Evolutionary conservation across 1,284 basidiomycete genomes (phyloP).

Genomic region (Naganishia cerealis): DNA sequence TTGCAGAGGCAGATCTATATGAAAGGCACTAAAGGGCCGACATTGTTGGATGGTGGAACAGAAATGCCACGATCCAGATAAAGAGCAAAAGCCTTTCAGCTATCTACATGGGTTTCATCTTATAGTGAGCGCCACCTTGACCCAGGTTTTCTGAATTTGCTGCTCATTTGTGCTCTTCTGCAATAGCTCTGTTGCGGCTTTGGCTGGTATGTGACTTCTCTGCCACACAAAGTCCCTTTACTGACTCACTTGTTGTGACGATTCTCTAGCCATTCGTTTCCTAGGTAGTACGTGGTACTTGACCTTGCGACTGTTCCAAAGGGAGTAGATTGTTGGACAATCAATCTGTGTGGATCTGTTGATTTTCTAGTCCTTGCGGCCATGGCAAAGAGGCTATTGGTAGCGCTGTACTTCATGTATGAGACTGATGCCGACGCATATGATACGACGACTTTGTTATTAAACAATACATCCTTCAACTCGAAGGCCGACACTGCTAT

Average conservation of each 20-base stretch:
- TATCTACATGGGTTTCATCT: constrained; percentile 52
- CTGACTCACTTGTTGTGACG: constrained; percentile 2
- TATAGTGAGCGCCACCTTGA: constrained; percentile 41
- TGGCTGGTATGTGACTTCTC: constrained; percentile 67
- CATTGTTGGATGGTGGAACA: constrained; percentile 15
- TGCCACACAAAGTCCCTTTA: constrained; percentile 8
- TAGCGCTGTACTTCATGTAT: background rate
- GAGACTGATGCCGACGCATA: background rate
- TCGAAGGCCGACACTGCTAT: background rate
- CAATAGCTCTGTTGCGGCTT: constrained; percentile 70
- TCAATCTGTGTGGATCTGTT: background rate
- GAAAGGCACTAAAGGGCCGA: background rate
- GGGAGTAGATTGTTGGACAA: constrained; percentile 61
- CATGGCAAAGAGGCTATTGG: background rate
- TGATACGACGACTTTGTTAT: background rate
- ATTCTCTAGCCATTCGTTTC: constrained; percentile 69
- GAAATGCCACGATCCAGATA: constrained; percentile 43
- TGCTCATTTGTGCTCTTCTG: constrained; percentile 50
- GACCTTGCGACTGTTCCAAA: constrained; percentile 75
- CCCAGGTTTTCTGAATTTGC: constrained; percentile 2
- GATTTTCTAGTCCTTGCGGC: background rate
- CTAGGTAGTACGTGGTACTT: constrained; percentile 74
- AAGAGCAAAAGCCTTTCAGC: constrained; percentile 42
- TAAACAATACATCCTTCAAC: background rate
- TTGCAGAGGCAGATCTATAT: too few relatives aligned